Percentiles rank a stretch among this genome's conserved stretches.
These are phyloP conservation scores for Volvariella surrecta DNA, from an alignment of 1,284 basidiomycete genomes.

Conservation along the genomic window DNA sequence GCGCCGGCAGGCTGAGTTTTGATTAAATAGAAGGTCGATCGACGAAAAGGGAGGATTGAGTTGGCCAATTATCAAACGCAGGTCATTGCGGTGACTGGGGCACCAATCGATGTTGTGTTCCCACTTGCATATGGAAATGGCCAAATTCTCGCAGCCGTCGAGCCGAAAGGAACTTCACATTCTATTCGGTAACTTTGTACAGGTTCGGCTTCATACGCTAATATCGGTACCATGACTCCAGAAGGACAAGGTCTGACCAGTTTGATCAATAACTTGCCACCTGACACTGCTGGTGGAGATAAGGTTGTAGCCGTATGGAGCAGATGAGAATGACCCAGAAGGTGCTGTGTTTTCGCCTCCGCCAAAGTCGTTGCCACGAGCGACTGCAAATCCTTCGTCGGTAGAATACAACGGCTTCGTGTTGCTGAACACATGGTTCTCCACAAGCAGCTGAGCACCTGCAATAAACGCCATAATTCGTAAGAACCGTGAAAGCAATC, in stretches of 20 bases:
- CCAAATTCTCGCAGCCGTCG: no score
- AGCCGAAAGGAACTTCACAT: no score
- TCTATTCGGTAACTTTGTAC: no score
- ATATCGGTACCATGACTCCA: conserved; percentile 11
- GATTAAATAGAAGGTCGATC: no score
- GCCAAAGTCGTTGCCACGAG: conserved; percentile 22
- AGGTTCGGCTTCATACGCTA: no score
- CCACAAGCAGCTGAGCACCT: conserved; percentile 36
- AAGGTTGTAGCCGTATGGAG: conserved; percentile 29
- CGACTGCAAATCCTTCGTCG: conserved; percentile 33
- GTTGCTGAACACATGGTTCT: conserved; percentile 30
- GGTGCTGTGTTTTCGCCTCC: conserved; percentile 26
- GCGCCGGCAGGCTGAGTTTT: no score
- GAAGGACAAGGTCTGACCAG: conserved; percentile 31
- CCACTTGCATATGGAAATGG: no score
- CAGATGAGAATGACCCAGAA: conserved; percentile 24
- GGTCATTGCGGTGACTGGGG: no score
- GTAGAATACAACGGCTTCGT: conserved; percentile 33
- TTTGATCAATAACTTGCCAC: conserved; percentile 21
- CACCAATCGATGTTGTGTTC: no score
- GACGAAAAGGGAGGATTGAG: no score
- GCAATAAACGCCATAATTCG: conserved; percentile 2
- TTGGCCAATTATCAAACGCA: no score
- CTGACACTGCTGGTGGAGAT: conserved; percentile 20
- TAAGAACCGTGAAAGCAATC: conserved; percentile 2